Base-by-base conservation (phyloP, 371 early-diverging fungal genomes). In the Mortierella sp. region DNA sequence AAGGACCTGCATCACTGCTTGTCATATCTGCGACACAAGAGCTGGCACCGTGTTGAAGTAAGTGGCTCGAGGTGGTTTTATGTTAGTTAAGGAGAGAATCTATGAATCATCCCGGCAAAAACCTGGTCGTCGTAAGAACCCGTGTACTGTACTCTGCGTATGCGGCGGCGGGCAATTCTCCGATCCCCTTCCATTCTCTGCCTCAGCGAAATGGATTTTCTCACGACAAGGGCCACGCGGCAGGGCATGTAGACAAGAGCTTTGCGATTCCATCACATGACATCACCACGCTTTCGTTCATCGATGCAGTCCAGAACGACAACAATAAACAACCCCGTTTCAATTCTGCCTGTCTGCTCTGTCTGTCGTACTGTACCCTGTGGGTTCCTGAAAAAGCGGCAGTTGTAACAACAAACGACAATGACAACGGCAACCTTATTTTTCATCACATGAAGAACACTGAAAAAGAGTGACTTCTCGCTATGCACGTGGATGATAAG, bases 401-500 rank as follows among this genome's bases (percentile, higher is more conserved):
- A 12, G 48, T 3, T n/a, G n/a, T n/a, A 18, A 21, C 21, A 21
- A 51, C 51, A 35, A 35, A 35, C 35, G 35, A 35, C 35, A 35
- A 35, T 2, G 35, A 35, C 35, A 18, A 27, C 3, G 1, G 27
- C 56, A 56, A 56, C 56, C 27, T 56, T 56, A 56, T 7, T 18
- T 65, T 32, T 35, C 35, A 35, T 65, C 65, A 65, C 65, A 65
- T 65, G 65, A 35, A 38, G 51, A 65, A 32, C 4, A 21, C 41
- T n/a, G 12, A 55, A n/a, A n/a, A 24, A 24, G 21, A 65, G 65
- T 65, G 65, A 65, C 65, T 65, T 35, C 38, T 65, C 16, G 6
- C 32, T 41, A 65, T 35, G 32, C 65, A 65, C 65, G 65, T 65
- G 65, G 35, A 65, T 65, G 65, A 65, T 65, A 65, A 65, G 65